These are phyloP conservation scores for Termitomyces sp. DNA, from an alignment of 768 basidiomycete genomes.

Conservation along the genomic window DNA sequence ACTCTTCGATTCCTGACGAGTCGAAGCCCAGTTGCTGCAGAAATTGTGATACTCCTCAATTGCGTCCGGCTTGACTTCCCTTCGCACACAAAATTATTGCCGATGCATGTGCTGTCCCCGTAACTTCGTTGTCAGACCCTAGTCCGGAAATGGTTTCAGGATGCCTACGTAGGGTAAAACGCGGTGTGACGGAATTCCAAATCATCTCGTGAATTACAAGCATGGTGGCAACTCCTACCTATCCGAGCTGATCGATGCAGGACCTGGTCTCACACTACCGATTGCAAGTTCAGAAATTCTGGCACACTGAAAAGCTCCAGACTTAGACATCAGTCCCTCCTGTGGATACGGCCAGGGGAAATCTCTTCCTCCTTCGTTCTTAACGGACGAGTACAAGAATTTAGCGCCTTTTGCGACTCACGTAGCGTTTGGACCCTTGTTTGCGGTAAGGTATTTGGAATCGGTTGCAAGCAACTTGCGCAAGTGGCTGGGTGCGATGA, in stretches of 20 bases:
- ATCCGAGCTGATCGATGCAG: constrained; percentile 48
- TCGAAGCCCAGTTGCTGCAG: constrained; percentile 14
- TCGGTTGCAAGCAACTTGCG: constrained; percentile 14
- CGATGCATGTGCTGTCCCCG: constrained; percentile 43
- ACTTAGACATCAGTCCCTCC: constrained; percentile 34
- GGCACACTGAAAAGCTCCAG: constrained; percentile 30
- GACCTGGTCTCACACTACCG: constrained; percentile 42
- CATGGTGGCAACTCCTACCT: constrained; percentile 51
- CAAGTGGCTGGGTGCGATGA: not conserved
- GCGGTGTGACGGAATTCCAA: constrained; percentile 1
- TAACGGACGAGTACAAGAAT: constrained; percentile 27
- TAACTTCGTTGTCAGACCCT: constrained; percentile 13
- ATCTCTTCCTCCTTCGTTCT: constrained; percentile 32
- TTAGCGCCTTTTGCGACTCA: constrained; percentile 43
- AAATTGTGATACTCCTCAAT: constrained; percentile 43
- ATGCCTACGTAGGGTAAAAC: not conserved
- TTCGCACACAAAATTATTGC: constrained; percentile 46
- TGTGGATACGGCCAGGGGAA: constrained; percentile 53
- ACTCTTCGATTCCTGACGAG: too few relatives aligned
- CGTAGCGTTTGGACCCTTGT: constrained; percentile 48
- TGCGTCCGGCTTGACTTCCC: constrained; percentile 41
- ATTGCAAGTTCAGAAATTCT: constrained; percentile 41
- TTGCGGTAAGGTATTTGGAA: constrained; percentile 47
- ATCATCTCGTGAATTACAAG: constrained; percentile 19
- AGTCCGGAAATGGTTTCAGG: not conserved